A percentile compares a stretch with the other conserved stretches of the same genome.
Evolutionary conservation across 1,284 basidiomycete genomes (phyloP).

Genomic region (Fomitopsis palustris): DNA sequence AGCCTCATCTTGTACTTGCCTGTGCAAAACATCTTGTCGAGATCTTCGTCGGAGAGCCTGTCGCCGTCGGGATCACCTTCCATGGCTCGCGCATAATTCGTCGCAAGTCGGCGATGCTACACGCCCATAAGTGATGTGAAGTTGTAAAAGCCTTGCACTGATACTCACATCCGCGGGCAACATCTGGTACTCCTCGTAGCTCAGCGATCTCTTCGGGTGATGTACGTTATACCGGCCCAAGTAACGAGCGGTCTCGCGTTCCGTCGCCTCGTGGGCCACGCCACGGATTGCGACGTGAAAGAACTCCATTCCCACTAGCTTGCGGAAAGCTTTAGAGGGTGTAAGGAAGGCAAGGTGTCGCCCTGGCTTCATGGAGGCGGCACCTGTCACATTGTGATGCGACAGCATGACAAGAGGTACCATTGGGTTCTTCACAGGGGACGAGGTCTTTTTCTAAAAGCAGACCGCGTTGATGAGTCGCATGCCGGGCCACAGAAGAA

Average conservation of each 20-base stretch:
- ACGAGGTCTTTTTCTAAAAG: background rate
- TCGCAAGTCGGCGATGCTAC: background rate
- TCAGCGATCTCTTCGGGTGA: background rate
- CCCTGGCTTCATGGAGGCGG: background rate
- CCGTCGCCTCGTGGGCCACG: background rate
- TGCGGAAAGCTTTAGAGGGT: background rate
- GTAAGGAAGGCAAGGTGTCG: background rate
- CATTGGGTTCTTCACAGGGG: background rate
- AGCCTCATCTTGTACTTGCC: background rate
- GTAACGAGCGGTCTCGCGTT: background rate
- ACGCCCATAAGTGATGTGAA: background rate
- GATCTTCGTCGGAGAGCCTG: background rate
- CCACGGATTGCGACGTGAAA: slow-evolving; percentile 1
- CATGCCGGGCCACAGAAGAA: background rate
- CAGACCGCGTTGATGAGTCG: too few relatives aligned
- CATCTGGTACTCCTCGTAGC: background rate
- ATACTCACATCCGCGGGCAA: background rate
- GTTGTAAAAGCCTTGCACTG: background rate
- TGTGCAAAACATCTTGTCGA: background rate
- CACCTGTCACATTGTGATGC: background rate
- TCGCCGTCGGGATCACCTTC: background rate
- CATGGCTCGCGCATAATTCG: background rate
- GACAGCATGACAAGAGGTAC: slow-evolving; percentile 2
- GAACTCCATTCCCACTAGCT: background rate
- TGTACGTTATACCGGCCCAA: background rate